Conservation (phyloP, 2,329 filamentous ascomycete genomes). For the Verticillium longisporum region DNA sequence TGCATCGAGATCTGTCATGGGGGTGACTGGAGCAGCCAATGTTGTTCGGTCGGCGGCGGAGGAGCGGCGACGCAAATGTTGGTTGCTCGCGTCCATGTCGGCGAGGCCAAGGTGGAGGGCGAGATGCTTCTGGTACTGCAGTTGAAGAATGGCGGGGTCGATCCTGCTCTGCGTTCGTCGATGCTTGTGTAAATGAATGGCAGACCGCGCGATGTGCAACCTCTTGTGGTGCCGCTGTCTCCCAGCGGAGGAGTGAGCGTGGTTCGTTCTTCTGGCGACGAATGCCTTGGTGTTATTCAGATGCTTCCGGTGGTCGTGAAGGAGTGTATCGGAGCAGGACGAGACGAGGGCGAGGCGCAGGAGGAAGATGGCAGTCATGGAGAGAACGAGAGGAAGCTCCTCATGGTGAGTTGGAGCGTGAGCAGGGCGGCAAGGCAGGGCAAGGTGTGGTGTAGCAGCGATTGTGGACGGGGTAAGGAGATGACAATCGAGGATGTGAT, state of each 20-base stretch:
- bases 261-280: conserved; percentile 33
- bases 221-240: conserved; percentile 28
- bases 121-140: not conserved
- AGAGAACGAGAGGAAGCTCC: conserved; percentile 15
- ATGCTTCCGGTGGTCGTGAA: conserved; percentile 34
- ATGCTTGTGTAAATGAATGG: conserved; percentile 28
- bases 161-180: conserved; percentile 18
- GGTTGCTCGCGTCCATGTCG: conserved; percentile 24
- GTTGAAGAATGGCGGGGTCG: not conserved
- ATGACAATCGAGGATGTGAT: not conserved
- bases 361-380: conserved; percentile 40
- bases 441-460: not conserved
- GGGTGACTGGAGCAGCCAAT: conserved; percentile 1
- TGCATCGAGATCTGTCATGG: not conserved
- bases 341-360: conserved; percentile 39
- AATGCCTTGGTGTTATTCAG: conserved; percentile 34
- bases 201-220: conserved; percentile 22
- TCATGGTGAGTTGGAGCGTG: conserved; percentile 10
- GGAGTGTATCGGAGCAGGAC: conserved; percentile 36
- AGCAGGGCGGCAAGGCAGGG: not conserved
- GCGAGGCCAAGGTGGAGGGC: conserved; percentile 13
- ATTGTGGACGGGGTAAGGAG: not conserved
- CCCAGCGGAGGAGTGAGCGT: conserved; percentile 24
- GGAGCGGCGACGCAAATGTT: conserved; percentile 31
- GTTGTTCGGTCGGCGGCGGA: conserved; percentile 28